Percentiles rank a stretch among this genome's conserved stretches.
These are phyloP conservation scores for Boletus subparvulus DNA, from an alignment of 768 basidiomycete species.

Conservation along the genomic window DNA sequence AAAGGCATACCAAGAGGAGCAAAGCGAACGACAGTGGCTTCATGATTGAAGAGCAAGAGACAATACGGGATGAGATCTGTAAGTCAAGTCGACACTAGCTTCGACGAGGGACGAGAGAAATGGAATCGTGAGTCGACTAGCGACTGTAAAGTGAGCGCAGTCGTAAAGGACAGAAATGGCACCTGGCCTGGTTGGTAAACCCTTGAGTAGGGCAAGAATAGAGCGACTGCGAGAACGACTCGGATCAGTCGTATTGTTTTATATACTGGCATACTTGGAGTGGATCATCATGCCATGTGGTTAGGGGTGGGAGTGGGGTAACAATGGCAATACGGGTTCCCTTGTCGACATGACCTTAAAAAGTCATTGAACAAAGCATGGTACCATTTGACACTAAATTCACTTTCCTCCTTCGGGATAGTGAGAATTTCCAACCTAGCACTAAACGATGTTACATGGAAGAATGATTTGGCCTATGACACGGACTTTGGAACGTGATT, in stretches of 20 bases:
- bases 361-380: conserved; percentile 6
- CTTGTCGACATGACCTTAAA: conserved; percentile 16
- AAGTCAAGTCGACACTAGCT: conserved; percentile 13
- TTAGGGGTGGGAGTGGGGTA: conserved; percentile 5
- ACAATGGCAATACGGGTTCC: conserved; percentile 17
- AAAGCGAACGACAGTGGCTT: conserved; percentile 49
- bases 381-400: not conserved
- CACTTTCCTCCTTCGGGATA: not conserved
- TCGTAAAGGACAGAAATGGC: conserved; percentile 15
- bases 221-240: not conserved
- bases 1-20: conserved; percentile 52
- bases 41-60: conserved; percentile 41
- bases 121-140: conserved; percentile 14
- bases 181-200: conserved; percentile 17
- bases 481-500: not conserved
- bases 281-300: not conserved
- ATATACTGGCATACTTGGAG: conserved; percentile 5
- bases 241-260: not conserved
- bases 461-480: not conserved
- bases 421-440: conserved; percentile 1
- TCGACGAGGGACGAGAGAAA: not conserved
- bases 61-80: not conserved
- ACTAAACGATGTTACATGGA: conserved; percentile 12
- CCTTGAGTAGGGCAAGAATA: not conserved
- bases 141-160: conserved; percentile 8